phyloP scores from a whole-genome alignment of 192 early-diverging fungal genomes.

The Coemansia sp. region DNA sequence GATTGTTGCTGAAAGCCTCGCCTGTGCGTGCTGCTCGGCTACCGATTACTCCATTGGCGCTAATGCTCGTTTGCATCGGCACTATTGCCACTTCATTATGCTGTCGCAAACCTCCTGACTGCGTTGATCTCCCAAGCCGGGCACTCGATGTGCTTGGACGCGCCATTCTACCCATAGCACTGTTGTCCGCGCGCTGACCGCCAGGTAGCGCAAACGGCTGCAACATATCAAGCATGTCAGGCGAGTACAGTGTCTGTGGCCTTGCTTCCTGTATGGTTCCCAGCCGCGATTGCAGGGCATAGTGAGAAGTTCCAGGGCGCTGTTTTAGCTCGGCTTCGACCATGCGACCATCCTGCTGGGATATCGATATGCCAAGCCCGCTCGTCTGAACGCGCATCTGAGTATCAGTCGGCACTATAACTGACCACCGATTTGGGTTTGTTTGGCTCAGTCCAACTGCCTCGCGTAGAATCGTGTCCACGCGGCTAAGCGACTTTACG shows the following conservation, averaged over 20 bases:
- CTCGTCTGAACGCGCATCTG: neutral
- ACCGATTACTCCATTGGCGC: neutral
- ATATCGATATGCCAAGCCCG: slow-evolving; percentile 40
- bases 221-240: neutral
- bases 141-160: slow-evolving; percentile 39
- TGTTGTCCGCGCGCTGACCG: neutral
- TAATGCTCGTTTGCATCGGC: neutral
- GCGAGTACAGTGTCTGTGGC: neutral
- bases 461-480: slow-evolving; percentile 53
- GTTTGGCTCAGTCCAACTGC: slow-evolving; percentile 34
- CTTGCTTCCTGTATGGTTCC: neutral
- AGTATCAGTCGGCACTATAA: slow-evolving; percentile 6
- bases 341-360: neutral
- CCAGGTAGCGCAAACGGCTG: neutral
- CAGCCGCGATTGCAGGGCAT: neutral
- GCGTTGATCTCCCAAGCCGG: slow-evolving; percentile 10
- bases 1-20: neutral
- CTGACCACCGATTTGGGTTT: slow-evolving; percentile 16
- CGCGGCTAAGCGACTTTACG: slow-evolving; percentile 47
- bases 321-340: slow-evolving; percentile 4
- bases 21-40: neutral
- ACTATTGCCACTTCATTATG: neutral
- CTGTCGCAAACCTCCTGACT: neutral
- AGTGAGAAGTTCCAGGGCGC: slow-evolving; percentile 24
- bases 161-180: neutral